Evolutionary conservation across 106 monocot species (phyloP), one percentile per base, ranked within the genome.

Genomic region (Dendrobium huoshanense): DNA sequence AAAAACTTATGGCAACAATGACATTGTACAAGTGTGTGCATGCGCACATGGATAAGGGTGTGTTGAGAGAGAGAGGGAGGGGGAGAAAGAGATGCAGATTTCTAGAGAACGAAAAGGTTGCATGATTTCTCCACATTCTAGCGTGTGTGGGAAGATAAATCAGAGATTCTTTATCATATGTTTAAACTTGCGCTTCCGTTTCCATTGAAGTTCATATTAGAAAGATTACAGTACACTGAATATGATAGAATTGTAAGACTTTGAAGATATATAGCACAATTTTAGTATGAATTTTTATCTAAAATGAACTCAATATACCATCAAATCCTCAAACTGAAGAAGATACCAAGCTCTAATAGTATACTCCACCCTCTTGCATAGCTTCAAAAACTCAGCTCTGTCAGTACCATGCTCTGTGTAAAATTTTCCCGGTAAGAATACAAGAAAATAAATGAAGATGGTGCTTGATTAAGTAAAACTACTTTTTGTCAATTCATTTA

Each of bases 331-430:
- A 72, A 92, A 92, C 49, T 92, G 92, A 78, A 92, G 82, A 77
- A 89, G 92, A 85, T 89, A 92, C 92, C 92, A 92, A 45, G 92
- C 92, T 40, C 92, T 82, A 55, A 92, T 85, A 20, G 84, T 92
- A 72, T 92, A 92, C 58, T 92, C 92, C 79, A 92, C 78, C 78
- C 89, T 87, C 84, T 92, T 92, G 82, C 89, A 92, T 41, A 92
- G 84, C 80, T 89, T 92, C 73, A 92, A 75, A 83, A 92, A 92
- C 70, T 89, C 92, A 16, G 72, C 56, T 55, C 86, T 79, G 56
- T 92, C 92, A 77, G 87, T 75, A 80, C 29, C 77, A 88, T 79
- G 87, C 61, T 92, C 92, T 92, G 86, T 40, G 64, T 67, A 18
- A 56, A 77, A 51, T 13, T 78, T 43, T 55, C 7, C 54, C 40